Percentiles rank a stretch among this genome's conserved stretches.
Conservation (phyloP, 192 early-diverging fungal species). For the Coemansia sp. region DNA sequence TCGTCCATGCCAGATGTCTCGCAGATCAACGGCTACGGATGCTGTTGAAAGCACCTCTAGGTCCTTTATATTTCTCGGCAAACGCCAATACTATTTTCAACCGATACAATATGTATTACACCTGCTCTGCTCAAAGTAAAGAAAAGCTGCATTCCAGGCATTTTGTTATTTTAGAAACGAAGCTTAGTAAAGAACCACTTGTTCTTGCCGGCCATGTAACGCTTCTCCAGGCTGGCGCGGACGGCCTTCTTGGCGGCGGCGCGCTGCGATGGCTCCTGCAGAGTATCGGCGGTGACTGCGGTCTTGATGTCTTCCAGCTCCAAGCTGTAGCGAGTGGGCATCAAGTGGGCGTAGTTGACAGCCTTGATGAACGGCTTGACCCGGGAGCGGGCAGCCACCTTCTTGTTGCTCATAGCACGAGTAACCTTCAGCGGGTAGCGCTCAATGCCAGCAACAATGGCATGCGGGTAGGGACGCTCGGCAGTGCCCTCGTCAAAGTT, state of each 20-base stretch:
- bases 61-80: background rate
- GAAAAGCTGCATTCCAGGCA: background rate
- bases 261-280: conserved; percentile 95
- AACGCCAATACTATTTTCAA: too few species aligned
- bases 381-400: conserved; percentile 91
- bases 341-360: conserved; percentile 99
- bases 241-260: conserved; percentile 87
- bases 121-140: too few species aligned
- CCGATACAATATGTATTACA: too few species aligned
- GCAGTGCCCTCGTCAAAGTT: conserved; percentile 95
- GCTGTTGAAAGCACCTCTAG: conserved; percentile 25
- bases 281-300: conserved; percentile 77
- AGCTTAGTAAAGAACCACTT: conserved; percentile 99
- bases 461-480: conserved; percentile 95
- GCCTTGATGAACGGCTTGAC: conserved; percentile 99
- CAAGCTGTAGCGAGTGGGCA: conserved; percentile 99
- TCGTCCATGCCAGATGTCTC: conserved; percentile 58
- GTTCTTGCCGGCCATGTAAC: conserved; percentile 98
- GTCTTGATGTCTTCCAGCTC: conserved; percentile 94
- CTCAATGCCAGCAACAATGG: conserved; percentile 97
- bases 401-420: conserved; percentile 91
- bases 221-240: conserved; percentile 95
- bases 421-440: conserved; percentile 97
- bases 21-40: conserved; percentile 39
- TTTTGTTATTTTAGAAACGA: conserved; percentile 66